A percentile compares a stretch with the other conserved stretches of the same genome.
These are phyloP conservation scores for Bolboschoenus planiculmis DNA, from an alignment of 176 grass and related monocot genomes.

Conservation along the genomic window DNA sequence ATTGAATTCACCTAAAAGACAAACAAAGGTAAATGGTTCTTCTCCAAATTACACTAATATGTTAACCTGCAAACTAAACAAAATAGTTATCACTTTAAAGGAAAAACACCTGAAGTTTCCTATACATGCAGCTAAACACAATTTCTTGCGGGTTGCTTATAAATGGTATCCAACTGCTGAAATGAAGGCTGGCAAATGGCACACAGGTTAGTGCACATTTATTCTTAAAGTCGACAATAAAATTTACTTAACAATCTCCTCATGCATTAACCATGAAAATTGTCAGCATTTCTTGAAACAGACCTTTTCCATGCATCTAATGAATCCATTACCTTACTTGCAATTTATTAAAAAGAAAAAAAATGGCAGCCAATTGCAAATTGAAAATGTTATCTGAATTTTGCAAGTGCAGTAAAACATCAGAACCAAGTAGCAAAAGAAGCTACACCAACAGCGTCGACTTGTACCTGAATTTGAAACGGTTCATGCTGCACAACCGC, in stretches of 20 bases:
- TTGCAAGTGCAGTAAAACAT: neutral
- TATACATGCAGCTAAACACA: neutral
- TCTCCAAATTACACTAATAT: neutral
- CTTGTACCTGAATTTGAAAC: conserved; percentile 70
- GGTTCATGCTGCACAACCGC: conserved; percentile 60
- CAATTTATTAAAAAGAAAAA: neutral
- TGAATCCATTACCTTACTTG: neutral
- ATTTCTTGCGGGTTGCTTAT: too few species aligned
- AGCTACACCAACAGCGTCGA: conserved; percentile 23
- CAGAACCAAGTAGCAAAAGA: neutral
- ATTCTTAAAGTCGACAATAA: neutral
- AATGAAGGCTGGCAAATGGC: neutral
- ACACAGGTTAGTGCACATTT: neutral
- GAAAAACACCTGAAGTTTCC: too few species aligned
- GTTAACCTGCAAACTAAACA: neutral
- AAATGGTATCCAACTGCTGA: neutral
- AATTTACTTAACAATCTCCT: neutral
- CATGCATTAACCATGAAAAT: neutral
- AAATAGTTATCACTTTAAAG: too few species aligned
- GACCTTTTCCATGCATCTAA: neutral
- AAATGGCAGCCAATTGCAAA: too few species aligned
- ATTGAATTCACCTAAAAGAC: neutral
- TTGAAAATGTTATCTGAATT: neutral
- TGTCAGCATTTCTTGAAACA: neutral
- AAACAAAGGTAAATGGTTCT: neutral